phyloP scores from a whole-genome alignment of 1,284 basidiomycete species.

The Cryptococcus deneoformans region DNA sequence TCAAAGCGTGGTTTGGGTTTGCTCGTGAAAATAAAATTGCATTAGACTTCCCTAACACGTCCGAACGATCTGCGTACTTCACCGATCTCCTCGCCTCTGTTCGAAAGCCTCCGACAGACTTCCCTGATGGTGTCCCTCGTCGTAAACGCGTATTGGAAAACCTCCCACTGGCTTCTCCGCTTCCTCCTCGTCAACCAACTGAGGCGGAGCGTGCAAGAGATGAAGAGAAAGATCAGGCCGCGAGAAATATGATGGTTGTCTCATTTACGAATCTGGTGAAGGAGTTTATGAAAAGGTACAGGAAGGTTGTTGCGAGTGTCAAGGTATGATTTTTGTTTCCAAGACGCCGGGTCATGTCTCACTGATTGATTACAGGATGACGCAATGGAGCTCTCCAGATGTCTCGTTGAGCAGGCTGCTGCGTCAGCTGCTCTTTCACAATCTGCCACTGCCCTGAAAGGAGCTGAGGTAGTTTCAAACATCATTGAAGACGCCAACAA shows the following conservation, averaged over 20 bases:
- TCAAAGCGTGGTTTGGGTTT: conserved; percentile 86
- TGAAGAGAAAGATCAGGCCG: conserved; percentile 72
- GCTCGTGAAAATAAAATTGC: conserved; percentile 70
- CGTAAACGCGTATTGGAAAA: conserved; percentile 81
- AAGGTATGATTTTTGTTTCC: conserved; percentile 56
- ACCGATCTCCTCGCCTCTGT: conserved; percentile 66
- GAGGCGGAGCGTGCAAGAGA: conserved; percentile 80
- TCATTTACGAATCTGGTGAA: conserved; percentile 80
- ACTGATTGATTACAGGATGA: conserved; percentile 15
- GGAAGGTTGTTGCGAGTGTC: conserved; percentile 80
- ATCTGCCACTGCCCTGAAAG: neutral
- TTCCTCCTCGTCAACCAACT: conserved; percentile 79
- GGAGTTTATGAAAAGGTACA: conserved; percentile 91
- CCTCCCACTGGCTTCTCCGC: conserved; percentile 82
- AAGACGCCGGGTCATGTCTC: neutral
- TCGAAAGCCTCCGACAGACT: conserved; percentile 74
- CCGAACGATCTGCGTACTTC: conserved; percentile 76
- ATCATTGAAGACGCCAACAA: neutral
- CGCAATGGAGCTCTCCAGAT: conserved; percentile 15
- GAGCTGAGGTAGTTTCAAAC: neutral
- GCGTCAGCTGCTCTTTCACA: neutral
- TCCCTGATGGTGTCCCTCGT: conserved; percentile 84
- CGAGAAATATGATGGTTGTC: conserved; percentile 80
- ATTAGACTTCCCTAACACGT: conserved; percentile 56
- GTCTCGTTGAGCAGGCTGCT: conserved; percentile 21